phyloP scores from a whole-genome alignment of 139 green algal genomes.

The Pleodorina starrii region DNA sequence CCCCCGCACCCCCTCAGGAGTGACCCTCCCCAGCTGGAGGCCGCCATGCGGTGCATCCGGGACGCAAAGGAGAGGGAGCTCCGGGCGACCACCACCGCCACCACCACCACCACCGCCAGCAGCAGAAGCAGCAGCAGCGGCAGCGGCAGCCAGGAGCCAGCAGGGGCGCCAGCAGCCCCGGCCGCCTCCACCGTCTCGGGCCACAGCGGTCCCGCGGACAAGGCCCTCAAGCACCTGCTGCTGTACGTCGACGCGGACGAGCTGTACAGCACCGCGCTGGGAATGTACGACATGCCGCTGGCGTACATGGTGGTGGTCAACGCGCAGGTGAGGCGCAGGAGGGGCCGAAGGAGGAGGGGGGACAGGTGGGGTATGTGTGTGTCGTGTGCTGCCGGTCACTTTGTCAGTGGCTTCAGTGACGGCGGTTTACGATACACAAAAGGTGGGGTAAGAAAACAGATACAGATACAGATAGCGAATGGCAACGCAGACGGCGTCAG shows the following conservation, averaged over 20 bases:
- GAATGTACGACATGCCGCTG: conserved; percentile 92
- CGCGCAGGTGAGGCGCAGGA: conserved; percentile 71
- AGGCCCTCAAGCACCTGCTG: conserved; percentile 88
- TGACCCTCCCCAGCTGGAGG: conserved; percentile 77
- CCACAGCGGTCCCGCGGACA: conserved; percentile 60
- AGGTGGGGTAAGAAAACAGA: too few species aligned
- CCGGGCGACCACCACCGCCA: neutral
- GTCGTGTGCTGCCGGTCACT: too few species aligned
- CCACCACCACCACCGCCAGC: neutral
- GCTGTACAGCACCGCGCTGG: conserved; percentile 90
- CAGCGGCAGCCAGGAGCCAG: too few species aligned
- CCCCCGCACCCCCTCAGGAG: conserved; percentile 61
- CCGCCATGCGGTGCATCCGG: conserved; percentile 80
- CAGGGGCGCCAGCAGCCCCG: too few species aligned
- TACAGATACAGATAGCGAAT: too few species aligned
- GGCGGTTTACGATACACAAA: too few species aligned
- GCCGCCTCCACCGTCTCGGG: too few species aligned
- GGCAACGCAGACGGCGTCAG: too few species aligned
- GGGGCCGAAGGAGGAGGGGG: too few species aligned
- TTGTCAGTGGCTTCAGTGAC: too few species aligned
- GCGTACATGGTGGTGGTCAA: conserved; percentile 93
- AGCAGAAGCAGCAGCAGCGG: conserved; percentile 23
- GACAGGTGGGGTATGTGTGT: too few species aligned
- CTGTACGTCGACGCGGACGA: conserved; percentile 83
- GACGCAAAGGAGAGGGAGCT: conserved; percentile 76